phyloP scores from a whole-genome alignment of 208 protist genomes.

The Trypanosoma mega region DNA sequence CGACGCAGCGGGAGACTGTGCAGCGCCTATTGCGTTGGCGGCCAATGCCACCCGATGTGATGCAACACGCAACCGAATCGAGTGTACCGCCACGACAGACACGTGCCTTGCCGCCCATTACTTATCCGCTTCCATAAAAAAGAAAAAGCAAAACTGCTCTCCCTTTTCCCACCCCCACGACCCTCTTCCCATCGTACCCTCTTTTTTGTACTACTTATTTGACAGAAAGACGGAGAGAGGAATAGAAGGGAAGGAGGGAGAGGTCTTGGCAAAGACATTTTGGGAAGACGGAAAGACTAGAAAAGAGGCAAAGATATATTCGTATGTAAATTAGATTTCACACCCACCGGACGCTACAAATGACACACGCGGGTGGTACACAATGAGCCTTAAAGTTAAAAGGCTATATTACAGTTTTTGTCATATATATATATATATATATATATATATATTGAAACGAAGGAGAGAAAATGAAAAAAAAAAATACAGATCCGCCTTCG shows the following conservation, averaged over 20 bases:
- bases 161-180: no score
- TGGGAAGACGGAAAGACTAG: no score
- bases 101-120: conserved; percentile 44
- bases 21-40: conserved; percentile 78
- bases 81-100: conserved; percentile 27
- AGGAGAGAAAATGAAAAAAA: background rate
- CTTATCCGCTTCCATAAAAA: conserved; percentile 1
- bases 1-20: conserved; percentile 52
- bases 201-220: no score
- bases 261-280: no score
- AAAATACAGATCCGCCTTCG: conserved; percentile 5
- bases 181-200: background rate
- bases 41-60: conserved; percentile 58
- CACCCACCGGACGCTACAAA: no score
- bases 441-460: background rate
- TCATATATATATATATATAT: conserved; percentile 9
- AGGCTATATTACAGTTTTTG: no score
- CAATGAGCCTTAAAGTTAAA: no score
- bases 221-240: no score
- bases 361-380: no score
- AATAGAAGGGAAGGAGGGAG: no score
- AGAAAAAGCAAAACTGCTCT: background rate
- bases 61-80: conserved; percentile 32
- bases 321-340: no score
- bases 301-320: no score